Conservation (phyloP, 2,329 filamentous ascomycete genomes). For the Ophiocordyceps unilateralis region DNA sequence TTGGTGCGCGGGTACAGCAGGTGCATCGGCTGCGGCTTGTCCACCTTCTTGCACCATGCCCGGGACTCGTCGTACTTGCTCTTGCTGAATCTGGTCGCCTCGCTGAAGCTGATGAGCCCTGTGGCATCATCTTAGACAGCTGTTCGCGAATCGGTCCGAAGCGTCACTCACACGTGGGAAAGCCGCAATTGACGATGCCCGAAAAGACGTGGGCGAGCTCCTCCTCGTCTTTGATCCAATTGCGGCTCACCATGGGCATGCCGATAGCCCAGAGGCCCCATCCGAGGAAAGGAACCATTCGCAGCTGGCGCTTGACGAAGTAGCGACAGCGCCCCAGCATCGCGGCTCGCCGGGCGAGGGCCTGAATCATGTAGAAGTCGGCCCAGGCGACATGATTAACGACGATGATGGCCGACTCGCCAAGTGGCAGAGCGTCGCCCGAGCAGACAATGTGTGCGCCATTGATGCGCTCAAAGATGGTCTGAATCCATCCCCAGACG, state of each 20-base stretch:
- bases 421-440: conserved; percentile 29
- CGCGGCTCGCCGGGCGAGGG: conserved; percentile 30
- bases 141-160: background rate
- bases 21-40: conserved; percentile 34
- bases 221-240: conserved; percentile 37
- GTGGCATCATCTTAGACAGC: background rate
- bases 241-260: conserved; percentile 44
- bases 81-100: conserved; percentile 41
- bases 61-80: conserved; percentile 33
- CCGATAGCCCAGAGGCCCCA: conserved; percentile 50
- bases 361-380: conserved; percentile 49
- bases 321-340: conserved; percentile 47
- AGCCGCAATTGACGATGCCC: conserved; percentile 30
- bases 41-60: conserved; percentile 32
- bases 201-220: conserved; percentile 41
- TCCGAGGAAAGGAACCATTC: conserved; percentile 40
- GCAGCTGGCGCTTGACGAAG: conserved; percentile 43
- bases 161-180: conserved; percentile 36
- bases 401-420: conserved; percentile 43
- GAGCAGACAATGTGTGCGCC: conserved; percentile 34
- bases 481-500: conserved; percentile 40
- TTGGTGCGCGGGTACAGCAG: conserved; percentile 42
- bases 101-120: conserved; percentile 50
- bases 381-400: conserved; percentile 43
- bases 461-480: conserved; percentile 36